These are phyloP conservation scores for Eurotiales sp. DNA, from an alignment of 2,329 filamentous ascomycete species.

Conservation along the genomic window DNA sequence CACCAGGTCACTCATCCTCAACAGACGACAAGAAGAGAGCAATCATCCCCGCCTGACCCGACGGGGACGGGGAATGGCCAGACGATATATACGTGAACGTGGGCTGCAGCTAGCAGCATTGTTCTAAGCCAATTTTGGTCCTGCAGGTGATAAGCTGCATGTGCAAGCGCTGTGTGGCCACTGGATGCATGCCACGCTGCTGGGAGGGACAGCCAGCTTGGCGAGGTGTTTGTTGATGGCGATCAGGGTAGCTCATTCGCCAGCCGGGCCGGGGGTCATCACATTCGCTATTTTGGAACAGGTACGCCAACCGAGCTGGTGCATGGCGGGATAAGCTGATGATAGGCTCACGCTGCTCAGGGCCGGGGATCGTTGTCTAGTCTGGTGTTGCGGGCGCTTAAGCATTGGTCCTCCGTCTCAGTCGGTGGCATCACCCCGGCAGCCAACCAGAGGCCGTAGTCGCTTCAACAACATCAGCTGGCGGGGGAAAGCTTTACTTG, in stretches of 20 bases:
- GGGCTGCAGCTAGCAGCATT: not conserved
- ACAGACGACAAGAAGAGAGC: conserved; percentile 6
- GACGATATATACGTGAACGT: conserved; percentile 7
- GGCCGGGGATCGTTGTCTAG: not conserved
- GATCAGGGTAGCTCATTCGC: conserved; percentile 9
- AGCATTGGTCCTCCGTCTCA: conserved; percentile 3
- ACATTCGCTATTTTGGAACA: conserved; percentile 5
- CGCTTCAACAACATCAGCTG: not conserved
- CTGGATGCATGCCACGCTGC: conserved; percentile 7
- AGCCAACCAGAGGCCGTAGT: conserved; percentile 7
- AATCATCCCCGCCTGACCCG: conserved; percentile 7
- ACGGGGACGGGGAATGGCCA: conserved; percentile 2
- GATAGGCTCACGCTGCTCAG: conserved; percentile 8
- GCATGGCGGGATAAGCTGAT: not conserved
- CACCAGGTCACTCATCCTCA: not conserved
- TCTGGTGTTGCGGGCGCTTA: conserved; percentile 9
- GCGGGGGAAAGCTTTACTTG: not conserved
- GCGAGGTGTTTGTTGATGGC: conserved; percentile 4
- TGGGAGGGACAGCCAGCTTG: too few relatives aligned
- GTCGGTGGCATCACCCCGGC: not conserved
- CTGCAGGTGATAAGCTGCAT: not conserved
- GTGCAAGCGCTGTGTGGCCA: conserved; percentile 11
- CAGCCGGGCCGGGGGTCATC: not conserved
- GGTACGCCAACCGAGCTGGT: conserved; percentile 8
- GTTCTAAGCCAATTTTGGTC: conserved; percentile 1